A percentile compares a stretch with the other conserved stretches of the same genome.
Conservation (phyloP, 352 stramenopile species). For the Globisporangium mamillatum region DNA sequence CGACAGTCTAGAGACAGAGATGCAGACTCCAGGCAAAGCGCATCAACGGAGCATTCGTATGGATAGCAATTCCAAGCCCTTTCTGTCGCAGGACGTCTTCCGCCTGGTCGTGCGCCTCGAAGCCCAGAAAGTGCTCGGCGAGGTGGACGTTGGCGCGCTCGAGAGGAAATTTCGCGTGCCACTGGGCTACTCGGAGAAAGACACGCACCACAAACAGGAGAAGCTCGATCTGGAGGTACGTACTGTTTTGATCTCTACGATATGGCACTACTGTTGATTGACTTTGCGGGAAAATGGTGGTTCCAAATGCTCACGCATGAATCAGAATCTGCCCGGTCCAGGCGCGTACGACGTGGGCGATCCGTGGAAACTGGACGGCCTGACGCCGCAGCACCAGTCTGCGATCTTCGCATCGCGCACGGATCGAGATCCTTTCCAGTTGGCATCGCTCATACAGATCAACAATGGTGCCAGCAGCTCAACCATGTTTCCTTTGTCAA, state of each 20-base stretch:
- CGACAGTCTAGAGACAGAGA: background rate
- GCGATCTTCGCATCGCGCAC: slow-evolving; percentile 15
- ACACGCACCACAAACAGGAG: slow-evolving; percentile 17
- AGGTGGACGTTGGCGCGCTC: slow-evolving; percentile 50
- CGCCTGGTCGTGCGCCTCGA: slow-evolving; percentile 63
- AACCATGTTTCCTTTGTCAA: background rate
- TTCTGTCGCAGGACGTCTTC: slow-evolving; percentile 67
- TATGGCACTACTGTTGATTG: too few species aligned
- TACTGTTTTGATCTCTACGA: background rate
- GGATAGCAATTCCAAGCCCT: slow-evolving; percentile 20
- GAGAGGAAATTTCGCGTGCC: slow-evolving; percentile 59
- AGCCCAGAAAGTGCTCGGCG: slow-evolving; percentile 41
- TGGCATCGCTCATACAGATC: background rate
- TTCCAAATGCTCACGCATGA: background rate
- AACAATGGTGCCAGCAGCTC: background rate
- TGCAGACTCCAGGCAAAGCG: background rate
- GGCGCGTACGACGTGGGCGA: slow-evolving; percentile 46
- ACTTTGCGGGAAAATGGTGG: background rate
- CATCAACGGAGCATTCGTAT: background rate
- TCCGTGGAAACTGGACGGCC: slow-evolving; percentile 21
- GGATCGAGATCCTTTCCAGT: slow-evolving; percentile 23
- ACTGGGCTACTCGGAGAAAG: slow-evolving; percentile 42
- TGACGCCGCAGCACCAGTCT: slow-evolving; percentile 16
- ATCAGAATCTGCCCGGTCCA: slow-evolving; percentile 43
- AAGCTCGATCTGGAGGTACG: slow-evolving; percentile 20